phyloP scores from a whole-genome alignment of 352 stramenopile species.

The Phytopythium chamaehyphon region DNA sequence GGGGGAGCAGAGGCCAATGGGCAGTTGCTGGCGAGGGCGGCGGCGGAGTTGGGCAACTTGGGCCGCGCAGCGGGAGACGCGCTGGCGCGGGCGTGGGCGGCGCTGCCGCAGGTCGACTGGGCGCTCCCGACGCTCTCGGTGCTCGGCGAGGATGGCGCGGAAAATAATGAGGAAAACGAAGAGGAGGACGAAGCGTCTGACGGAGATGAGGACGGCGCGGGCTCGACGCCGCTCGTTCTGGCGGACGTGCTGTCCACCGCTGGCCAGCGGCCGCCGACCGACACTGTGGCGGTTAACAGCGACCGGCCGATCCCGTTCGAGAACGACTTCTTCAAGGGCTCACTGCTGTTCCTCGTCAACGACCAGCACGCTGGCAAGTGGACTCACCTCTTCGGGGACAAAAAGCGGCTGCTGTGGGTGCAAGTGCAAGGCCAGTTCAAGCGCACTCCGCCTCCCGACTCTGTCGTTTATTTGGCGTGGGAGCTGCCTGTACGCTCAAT shows the following conservation, averaged over 20 bases:
- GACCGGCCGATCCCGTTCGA: conserved; percentile 42
- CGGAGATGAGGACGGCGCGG: background rate
- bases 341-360: conserved; percentile 31
- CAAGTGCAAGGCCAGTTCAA: conserved; percentile 68
- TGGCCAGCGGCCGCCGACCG: background rate
- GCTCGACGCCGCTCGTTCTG: conserved; percentile 19
- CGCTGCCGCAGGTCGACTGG: conserved; percentile 1
- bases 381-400: conserved; percentile 31
- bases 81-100: background rate
- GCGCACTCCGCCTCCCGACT: conserved; percentile 15
- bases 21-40: no score
- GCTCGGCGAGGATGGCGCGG: background rate
- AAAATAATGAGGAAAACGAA: background rate
- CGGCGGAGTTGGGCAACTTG: no score
- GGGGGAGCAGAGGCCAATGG: no score
- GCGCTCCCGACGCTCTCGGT: background rate
- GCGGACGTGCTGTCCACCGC: conserved; percentile 15
- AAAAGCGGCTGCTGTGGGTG: conserved; percentile 38
- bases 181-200: background rate
- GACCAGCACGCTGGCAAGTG: conserved; percentile 15
- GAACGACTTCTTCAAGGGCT: conserved; percentile 36
- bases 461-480: conserved; percentile 43
- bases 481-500: conserved; percentile 37
- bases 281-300: conserved; percentile 16
- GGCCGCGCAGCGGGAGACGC: background rate